Evolutionary conservation across 176 grass and related monocot species (phyloP), one percentile per base, ranked within the genome.

Genomic region (Triticum monococcum): DNA sequence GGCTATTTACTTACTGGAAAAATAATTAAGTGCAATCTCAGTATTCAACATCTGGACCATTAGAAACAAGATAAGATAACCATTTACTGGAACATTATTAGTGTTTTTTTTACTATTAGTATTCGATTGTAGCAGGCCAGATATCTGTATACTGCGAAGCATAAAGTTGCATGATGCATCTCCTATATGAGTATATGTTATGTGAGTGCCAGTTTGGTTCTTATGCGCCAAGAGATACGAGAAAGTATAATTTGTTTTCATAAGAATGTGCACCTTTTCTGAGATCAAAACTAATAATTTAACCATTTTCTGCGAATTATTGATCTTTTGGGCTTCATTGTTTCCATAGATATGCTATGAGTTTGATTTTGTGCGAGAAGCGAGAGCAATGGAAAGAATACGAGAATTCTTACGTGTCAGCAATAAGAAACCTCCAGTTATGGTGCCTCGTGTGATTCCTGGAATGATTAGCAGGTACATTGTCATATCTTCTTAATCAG

Each of bases 301-400:
- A 46, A 72, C 18, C 17, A 8, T 54, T 16, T 23, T 69, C 36
- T 30, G 64, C 60, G 41, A 73, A 72, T 17, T 41, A 32, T 45
- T 89, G 32, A 57, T 20, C 43, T 54, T 76, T 28, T 3, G 12
- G 12, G 4, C 56, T 78, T 89, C 9, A 85, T 24, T 92, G 30
- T 50, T 88, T 87, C 67, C 72, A 59, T 82, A 98, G 96, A 90
- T 98, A 81, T 88, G 81, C 84, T 98, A 96, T 81, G 96, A 98
- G 84, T 98, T 98, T 94, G 96, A 98, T 81, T 98, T 98, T 95
- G 81, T 94, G 22, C 91, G 92, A 17, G 96, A 98, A 91, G 96
- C 96, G 26, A 89, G 72, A 48, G 67, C 96, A 59, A 98, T 98
- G 96, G 96, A 98, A 88, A 94, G 85, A 81, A 96, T 98, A 76